Evolutionary conservation across 2,329 filamentous ascomycete species (phyloP), one percentile per base, ranked within the genome.

Genomic region (Neonectria coccinea): DNA sequence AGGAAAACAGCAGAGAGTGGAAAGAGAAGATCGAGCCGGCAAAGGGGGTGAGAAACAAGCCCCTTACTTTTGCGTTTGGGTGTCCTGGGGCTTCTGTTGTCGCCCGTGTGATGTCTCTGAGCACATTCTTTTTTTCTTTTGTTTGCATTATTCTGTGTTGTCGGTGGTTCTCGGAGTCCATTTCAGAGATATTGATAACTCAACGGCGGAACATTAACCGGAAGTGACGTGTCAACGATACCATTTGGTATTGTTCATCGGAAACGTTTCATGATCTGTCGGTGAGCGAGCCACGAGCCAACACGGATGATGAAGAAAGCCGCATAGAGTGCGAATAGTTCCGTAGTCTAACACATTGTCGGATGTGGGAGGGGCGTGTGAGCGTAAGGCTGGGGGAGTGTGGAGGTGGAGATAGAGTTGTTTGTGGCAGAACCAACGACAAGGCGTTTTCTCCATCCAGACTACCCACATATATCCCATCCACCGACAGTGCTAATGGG

Each of bases 331-430:
- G 1, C 8, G n/a, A 20, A 42, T 18, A 42, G 10, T 18, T 18
- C 39, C n/a, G 39, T 14, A 16, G 48, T 29, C n/a, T 11, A 22
- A 51, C n/a, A 51, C 29, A 51, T 33, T 22, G 48, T 22, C 48
- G 29, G n/a, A 18, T 51, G n/a, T 51, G 27, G 48, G 48, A 51
- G 48, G 48, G 48, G 48, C n/a, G 48, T 51, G 48, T 9, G 29
- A 33, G 3, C 16, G 12, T 42, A 42, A 42, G 44, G 20, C 14
- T 48, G 29, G 27, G 29, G 45, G 45, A 29, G 25, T 50, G 45
- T 11, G 45, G 25, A 50, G 25, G 25, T 50, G 45, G 25, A 31
- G n/a, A 48, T 48, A 27, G 44, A 25, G 44, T 48, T 48, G 48
- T 33, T 11, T 18, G 6, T 51, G 48, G n/a, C 18, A 33, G 29